phyloP scores from a whole-genome alignment of 495 filamentous ascomycete species.

The Podospora pseudoanserina region DNA sequence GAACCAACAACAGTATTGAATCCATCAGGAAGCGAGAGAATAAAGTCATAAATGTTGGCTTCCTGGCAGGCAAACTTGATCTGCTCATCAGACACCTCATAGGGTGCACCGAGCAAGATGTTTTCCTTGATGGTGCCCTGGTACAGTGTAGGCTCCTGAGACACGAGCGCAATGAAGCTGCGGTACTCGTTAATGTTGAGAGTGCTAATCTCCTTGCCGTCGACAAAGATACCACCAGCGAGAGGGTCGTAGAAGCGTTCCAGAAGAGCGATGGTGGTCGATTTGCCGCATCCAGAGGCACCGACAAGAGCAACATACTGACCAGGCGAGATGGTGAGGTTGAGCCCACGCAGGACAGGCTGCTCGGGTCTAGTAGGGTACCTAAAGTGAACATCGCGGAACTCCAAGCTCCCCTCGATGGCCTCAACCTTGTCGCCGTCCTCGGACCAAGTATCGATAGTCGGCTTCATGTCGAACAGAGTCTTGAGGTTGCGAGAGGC shows the following conservation, averaged over 20 bases:
- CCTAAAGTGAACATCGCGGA: slow-evolving; percentile 58
- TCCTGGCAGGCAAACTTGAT: slow-evolving; percentile 58
- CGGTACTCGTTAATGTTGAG: slow-evolving; percentile 55
- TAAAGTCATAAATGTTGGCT: slow-evolving; percentile 67
- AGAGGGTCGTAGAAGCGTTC: slow-evolving; percentile 65
- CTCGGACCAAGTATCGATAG: slow-evolving; percentile 61
- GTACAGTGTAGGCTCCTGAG: slow-evolving; percentile 61
- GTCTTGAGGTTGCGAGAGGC: slow-evolving; percentile 36
- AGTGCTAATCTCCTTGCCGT: slow-evolving; percentile 51
- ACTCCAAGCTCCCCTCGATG: slow-evolving; percentile 54
- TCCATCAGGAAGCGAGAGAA: slow-evolving; percentile 59
- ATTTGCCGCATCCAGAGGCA: slow-evolving; percentile 71
- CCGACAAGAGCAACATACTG: slow-evolving; percentile 72
- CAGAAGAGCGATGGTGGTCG: slow-evolving; percentile 64
- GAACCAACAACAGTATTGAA: slow-evolving; percentile 63
- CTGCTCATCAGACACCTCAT: slow-evolving; percentile 48
- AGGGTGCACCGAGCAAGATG: slow-evolving; percentile 51
- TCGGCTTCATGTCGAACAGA: slow-evolving; percentile 38
- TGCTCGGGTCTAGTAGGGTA: slow-evolving; percentile 59
- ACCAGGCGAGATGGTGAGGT: slow-evolving; percentile 59
- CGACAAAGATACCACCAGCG: slow-evolving; percentile 54
- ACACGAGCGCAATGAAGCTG: slow-evolving; percentile 56
- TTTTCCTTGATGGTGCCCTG: slow-evolving; percentile 59
- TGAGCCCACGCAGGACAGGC: slow-evolving; percentile 52
- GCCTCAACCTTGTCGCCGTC: slow-evolving; percentile 59